Evolutionary conservation across 192 early-diverging fungal species (phyloP), one percentile per base, ranked within the genome.

Genomic region (Linnemannia elongata): DNA sequence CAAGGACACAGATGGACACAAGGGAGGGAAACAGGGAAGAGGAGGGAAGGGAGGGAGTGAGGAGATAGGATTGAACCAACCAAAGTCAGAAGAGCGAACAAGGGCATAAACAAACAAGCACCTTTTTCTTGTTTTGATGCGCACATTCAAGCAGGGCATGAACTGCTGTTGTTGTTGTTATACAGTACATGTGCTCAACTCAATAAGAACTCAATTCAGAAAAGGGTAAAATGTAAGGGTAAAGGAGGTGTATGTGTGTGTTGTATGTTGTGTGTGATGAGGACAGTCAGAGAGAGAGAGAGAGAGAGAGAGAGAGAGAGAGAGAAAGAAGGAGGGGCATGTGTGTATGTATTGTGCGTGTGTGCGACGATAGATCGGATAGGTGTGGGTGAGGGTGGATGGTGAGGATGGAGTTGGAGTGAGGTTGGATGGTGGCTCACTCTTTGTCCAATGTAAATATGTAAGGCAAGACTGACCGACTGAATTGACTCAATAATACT

Each of bases 91-190:
- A n/a, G 39, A 22, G 8, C n/a, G 55, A 68, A 45, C 75, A 76
- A 78, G 36, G 18, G 66, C 66, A 78, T 47, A 24, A 78, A n/a
- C 24, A 24, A 27, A 72, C 69, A 20, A 35, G 55, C 52, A 39
- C 3, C 49, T 22, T 22, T 18, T 22, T 20, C 15, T 52, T 52
- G 20, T 52, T 52, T 22, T 52, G 49, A 52, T 52, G 49, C 49
- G 49, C 18, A 52, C 49, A 52, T 52, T 22, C 49, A 52, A 52
- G 49, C 49, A 52, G 49, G 49, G 49, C 49, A 52, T 52, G 18
- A 52, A 52, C 18, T 20, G 49, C 5, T 52, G 5, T 22, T 52
- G 49, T 52, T 52, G 18, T 52, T 20, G 49, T n/a, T n/a, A n/a
- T n/a, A n/a, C n/a, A n/a, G n/a, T n/a, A n/a, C n/a, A n/a, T n/a